Evolutionary conservation across 805 yeast species (phyloP).

Genomic region (Pachysolen tannophilus): DNA sequence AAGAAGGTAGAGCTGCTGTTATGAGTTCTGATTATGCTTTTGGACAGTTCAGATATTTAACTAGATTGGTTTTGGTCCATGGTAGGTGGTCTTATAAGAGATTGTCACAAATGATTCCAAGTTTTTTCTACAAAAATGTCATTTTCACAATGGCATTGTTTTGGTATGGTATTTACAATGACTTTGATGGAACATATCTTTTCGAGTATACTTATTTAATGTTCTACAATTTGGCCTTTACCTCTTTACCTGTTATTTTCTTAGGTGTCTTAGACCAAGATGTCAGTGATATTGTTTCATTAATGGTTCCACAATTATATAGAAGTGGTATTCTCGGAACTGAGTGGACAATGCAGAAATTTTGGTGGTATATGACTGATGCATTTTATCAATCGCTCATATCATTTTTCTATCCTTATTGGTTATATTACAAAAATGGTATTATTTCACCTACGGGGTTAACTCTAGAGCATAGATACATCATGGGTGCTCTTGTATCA

Average conservation of each 20-base stretch:
- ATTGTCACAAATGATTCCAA: slow-evolving; percentile 70
- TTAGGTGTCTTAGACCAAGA: slow-evolving; percentile 73
- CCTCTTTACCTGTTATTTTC: slow-evolving; percentile 70
- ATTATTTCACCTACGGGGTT: slow-evolving; percentile 40
- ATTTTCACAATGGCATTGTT: slow-evolving; percentile 66
- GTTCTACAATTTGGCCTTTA: slow-evolving; percentile 74
- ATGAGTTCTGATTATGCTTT: slow-evolving; percentile 82
- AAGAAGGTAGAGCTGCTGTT: slow-evolving; percentile 81
- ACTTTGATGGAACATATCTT: slow-evolving; percentile 70
- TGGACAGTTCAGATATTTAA: slow-evolving; percentile 68
- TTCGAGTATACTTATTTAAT: slow-evolving; percentile 73
- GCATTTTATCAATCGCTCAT: slow-evolving; percentile 68
- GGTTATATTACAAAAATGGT: slow-evolving; percentile 38
- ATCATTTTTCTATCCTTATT: slow-evolving; percentile 61
- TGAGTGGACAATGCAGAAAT: slow-evolving; percentile 55
- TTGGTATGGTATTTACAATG: slow-evolving; percentile 65
- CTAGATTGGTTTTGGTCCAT: slow-evolving; percentile 61
- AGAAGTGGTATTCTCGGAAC: slow-evolving; percentile 55
- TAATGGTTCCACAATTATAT: slow-evolving; percentile 66
- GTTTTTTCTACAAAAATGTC: slow-evolving; percentile 71
- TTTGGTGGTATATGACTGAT: slow-evolving; percentile 56
- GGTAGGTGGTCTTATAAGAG: slow-evolving; percentile 82
- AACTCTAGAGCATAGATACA: slow-evolving; percentile 56
- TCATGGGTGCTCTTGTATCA: slow-evolving; percentile 60
- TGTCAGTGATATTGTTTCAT: slow-evolving; percentile 54